Conservation (phyloP, 192 early-diverging fungal species). For the Rhizoclosmatium sp. region DNA sequence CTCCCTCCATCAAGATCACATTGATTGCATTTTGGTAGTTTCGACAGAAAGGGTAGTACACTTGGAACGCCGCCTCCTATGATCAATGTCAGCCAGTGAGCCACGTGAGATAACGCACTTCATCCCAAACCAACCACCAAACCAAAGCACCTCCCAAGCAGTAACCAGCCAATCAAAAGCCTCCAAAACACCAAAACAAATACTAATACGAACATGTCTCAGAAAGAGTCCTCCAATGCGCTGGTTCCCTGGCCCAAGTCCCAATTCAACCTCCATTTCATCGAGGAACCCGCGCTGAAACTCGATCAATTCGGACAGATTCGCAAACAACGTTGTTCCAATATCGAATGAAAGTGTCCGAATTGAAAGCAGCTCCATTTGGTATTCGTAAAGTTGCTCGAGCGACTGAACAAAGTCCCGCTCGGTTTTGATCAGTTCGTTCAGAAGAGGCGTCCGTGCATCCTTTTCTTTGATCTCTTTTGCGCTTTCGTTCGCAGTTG, state of each 20-base stretch:
- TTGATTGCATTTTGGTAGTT: slow-evolving; percentile 75
- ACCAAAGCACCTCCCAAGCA: too few species aligned
- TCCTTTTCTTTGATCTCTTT: too few species aligned
- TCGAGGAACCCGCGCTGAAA: slow-evolving; percentile 95
- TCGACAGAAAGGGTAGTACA: slow-evolving; percentile 93
- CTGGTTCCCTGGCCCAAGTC: slow-evolving; percentile 79
- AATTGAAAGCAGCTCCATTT: slow-evolving; percentile 38
- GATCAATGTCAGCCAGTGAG: background rate
- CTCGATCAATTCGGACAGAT: slow-evolving; percentile 93
- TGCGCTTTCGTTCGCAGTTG: too few species aligned
- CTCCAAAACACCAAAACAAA: background rate
- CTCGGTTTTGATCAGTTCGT: slow-evolving; percentile 93
- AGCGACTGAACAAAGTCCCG: slow-evolving; percentile 88
- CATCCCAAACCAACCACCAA: too few species aligned
- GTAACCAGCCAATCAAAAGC: too few species aligned
- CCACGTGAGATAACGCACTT: too few species aligned
- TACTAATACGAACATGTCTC: slow-evolving; percentile 58
- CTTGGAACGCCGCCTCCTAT: slow-evolving; percentile 51
- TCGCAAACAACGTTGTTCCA: slow-evolving; percentile 86
- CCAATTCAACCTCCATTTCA: slow-evolving; percentile 78
- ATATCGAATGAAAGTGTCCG: slow-evolving; percentile 71
- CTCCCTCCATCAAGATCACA: slow-evolving; percentile 41
- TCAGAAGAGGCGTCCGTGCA: slow-evolving; percentile 74
- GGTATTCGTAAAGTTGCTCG: slow-evolving; percentile 70
- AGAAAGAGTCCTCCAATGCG: slow-evolving; percentile 86